phyloP scores from a whole-genome alignment of 2,329 filamentous ascomycete species.

The Leptographium radiaticola region DNA sequence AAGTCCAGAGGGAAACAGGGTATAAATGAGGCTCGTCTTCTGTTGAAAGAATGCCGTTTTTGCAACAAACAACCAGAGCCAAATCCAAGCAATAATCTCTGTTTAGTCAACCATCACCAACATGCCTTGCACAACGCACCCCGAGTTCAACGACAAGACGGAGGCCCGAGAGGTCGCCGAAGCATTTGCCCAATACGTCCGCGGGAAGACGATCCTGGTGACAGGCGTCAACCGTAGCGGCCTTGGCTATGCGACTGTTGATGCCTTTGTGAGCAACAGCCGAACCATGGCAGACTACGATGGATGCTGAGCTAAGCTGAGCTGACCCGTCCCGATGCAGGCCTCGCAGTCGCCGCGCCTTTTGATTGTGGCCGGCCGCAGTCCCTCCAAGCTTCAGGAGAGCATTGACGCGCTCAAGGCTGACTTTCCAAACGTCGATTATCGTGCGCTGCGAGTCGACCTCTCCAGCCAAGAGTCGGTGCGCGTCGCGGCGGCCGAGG shows the following conservation, averaged over 20 bases:
- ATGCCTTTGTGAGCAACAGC: slow-evolving; percentile 17
- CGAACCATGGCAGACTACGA: neutral
- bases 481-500: slow-evolving; percentile 19
- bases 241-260: slow-evolving; percentile 16
- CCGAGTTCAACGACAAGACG: neutral
- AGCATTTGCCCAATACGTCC: slow-evolving; percentile 9
- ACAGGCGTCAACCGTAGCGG: slow-evolving; percentile 23
- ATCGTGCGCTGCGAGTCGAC: slow-evolving; percentile 22
- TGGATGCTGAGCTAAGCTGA: neutral
- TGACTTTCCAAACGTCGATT: slow-evolving; percentile 12
- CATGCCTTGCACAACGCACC: neutral
- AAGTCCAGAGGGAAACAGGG: neutral
- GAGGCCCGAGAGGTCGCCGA: neutral
- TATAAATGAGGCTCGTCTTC: neutral
- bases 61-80: neutral
- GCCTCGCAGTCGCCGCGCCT: slow-evolving; percentile 1
- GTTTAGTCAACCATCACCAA: neutral
- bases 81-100: neutral
- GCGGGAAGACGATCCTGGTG: slow-evolving; percentile 22
- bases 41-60: neutral
- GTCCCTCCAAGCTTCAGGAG: slow-evolving; percentile 14
- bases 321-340: neutral
- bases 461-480: slow-evolving; percentile 23
- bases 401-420: slow-evolving; percentile 19
- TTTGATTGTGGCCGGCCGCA: slow-evolving; percentile 8